Evolutionary conservation across 352 stramenopile species (phyloP), one percentile per base, ranked within the genome.

Genomic region (Saprolegnia parasitica): DNA sequence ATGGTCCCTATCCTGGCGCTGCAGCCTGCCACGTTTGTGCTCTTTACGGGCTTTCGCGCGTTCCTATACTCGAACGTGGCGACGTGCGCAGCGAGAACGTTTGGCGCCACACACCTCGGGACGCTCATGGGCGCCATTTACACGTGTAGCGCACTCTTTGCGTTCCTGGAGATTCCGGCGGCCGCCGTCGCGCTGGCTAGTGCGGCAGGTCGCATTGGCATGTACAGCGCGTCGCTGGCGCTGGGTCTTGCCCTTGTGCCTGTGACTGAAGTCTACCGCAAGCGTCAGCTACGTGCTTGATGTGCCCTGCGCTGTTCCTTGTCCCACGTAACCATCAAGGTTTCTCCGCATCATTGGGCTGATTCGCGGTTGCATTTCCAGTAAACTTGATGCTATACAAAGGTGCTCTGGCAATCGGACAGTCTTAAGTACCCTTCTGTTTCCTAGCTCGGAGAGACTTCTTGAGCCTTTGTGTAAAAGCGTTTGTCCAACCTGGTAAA

Each of bases 31-130:
- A 20, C 63, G 13, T 70, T 70, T 45, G 29, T 68, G 21, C 21
- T 50, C 46, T 70, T 70, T 67, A 67, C 56, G 18, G 60, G 50
- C 46, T 70, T 70, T 9, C 63, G 63, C 13, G 63, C 63, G 13
- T 70, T 67, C 37, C n/a, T 70, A 1, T 70, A 67, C n/a, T 15
- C 56, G 11, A 55, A 37, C 32, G 60, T 47, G 13, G 18, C 63
- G 21, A 21, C 63, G 18, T 70, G 60, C n/a, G 32, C 35, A 6
- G 63, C 63, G 3, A 16, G 60, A 45, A 67, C 37, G 3, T 70
- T 70, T 70, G 63, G 63, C 21, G 11, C 42, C 11, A 9, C 50
- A 6, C 29, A 65, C 9, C 10, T 70, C 13, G 63, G 63, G 13
- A 67, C 52, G 11, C 11, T 70, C 24, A 67, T 68, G 11, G 63